Evolutionary conservation across 1,284 basidiomycete species (phyloP), one percentile per base, ranked within the genome.

Genomic region (Thelephora terrestris): DNA sequence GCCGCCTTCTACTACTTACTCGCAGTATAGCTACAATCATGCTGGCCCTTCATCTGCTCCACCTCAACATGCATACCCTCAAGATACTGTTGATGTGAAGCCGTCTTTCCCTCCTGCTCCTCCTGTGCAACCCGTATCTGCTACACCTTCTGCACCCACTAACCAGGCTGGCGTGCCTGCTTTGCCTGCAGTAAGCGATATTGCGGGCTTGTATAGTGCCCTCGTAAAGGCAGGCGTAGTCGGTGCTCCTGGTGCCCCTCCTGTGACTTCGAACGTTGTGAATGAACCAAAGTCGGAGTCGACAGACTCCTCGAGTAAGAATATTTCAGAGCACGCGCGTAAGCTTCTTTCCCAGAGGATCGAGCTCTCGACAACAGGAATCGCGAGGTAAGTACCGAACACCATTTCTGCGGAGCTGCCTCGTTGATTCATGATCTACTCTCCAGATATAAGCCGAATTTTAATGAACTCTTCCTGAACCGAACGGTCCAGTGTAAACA

Each of bases 401-500:
- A 10, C 2, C 34, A 25, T 16, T 4, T 16, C 23, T 23, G 25
- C n/a, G 37, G 21, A 35, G 25, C 24, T 57, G 32, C 37, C 17
- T 17, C 45, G 21, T 21, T 57, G 38, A 44, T 51, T 46, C 37
- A 48, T 53, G 48, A 45, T 51, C 23, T 43, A 29, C 42, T 29
- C 35, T 39, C n/a, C 53, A 89, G 85, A 63, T 14, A 32, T 32
- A 32, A 32, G 29, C 29, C 29, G 7, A 12, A 32, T 9, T 32
- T 32, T 32, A 12, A 32, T 32, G 29, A 32, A 12, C 29, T 32
- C 29, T 32, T 32, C 29, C 12, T 32, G 12, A 32, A 32, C 7
- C 29, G 29, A 20, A 76, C 86, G 9, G 70, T 80, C 20, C 87
- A 92, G 66, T 99, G 95, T 73, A 91, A 87, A 65, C 95, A 98